Evolutionary conservation across 352 stramenopile species (phyloP), one percentile per base, ranked within the genome.

Genomic region (Globisporangium emineosum): DNA sequence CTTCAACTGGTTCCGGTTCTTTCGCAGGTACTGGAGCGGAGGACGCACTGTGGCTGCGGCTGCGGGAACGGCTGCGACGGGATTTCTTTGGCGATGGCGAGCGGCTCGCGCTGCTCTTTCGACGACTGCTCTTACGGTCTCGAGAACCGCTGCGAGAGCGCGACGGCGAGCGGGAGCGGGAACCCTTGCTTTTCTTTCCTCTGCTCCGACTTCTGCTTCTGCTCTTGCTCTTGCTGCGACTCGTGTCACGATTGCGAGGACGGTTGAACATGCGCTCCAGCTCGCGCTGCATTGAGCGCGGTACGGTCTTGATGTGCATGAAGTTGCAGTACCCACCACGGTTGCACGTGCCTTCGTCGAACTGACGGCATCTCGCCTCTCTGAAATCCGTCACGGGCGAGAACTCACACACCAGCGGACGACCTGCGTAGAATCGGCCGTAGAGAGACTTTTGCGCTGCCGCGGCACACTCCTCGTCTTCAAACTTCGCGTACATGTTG

Each of bases 261-360:
- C 79, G 83, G 62, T 96, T 95, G 68, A 93, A 96, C 60, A 91
- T 83, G 33, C 73, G 81, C 66, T 97, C 76, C 10, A 97, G 72
- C 63, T 98, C 90, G 32, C 79, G 78, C 68, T 93, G 75, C 72
- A 98, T 91, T 19, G 85, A 78, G 1, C 81, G 76, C 8, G 88
- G 85, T 5, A 97, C 89, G 13, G 91, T 96, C 64, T 96, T 91
- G 62, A 99, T 97, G 76, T 99, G 98, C 96, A 99, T 99, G 72
- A 99, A 99, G 81, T 99, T 99, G 86, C 98, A 99, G 73, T 99
- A 99, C 17, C 95, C 96, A 23, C 97, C 98, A 23, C 97, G 86
- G 67, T 92, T 93, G 81, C 98, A 99, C 23, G 89, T 97, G 65
- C 95, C 94, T 81, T 99, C 97, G 68, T 99, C 97, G 70, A 98